These are phyloP conservation scores for Mrakia frigida DNA, from an alignment of 768 basidiomycete species.

Conservation along the genomic window DNA sequence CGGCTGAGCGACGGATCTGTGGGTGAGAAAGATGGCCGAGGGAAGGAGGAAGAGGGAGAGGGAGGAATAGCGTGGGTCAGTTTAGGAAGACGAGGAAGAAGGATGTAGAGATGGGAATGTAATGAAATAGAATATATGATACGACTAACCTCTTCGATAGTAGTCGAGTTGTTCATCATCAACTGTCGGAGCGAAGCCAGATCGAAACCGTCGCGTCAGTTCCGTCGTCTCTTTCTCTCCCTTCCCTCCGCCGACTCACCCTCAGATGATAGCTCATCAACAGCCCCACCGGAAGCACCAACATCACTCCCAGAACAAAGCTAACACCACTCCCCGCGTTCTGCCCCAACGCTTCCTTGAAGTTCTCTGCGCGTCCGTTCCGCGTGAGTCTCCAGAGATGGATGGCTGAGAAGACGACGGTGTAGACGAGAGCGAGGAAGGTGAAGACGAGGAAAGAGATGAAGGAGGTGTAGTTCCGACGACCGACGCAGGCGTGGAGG, in stretches of 20 bases:
- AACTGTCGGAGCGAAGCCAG: slow-evolving; percentile 51
- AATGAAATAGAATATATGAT: background rate
- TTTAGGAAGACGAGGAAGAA: background rate
- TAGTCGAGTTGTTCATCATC: slow-evolving; percentile 78
- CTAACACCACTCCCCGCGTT: slow-evolving; percentile 75
- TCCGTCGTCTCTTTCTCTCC: background rate
- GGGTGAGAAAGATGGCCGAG: no score
- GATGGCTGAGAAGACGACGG: slow-evolving; percentile 75
- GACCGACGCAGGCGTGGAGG: slow-evolving; percentile 89
- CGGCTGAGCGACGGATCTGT: slow-evolving; percentile 33
- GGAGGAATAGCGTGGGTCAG: background rate
- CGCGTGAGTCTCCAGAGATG: slow-evolving; percentile 62
- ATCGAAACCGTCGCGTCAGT: slow-evolving; percentile 21
- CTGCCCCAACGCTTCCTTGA: slow-evolving; percentile 49
- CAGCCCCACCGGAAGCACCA: slow-evolving; percentile 78
- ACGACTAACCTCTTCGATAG: slow-evolving; percentile 66
- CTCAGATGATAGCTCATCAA: slow-evolving; percentile 78
- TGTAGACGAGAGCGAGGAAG: slow-evolving; percentile 67
- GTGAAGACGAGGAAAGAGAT: slow-evolving; percentile 72
- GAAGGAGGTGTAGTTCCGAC: slow-evolving; percentile 92
- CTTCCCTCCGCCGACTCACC: slow-evolving; percentile 51
- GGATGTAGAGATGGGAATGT: background rate
- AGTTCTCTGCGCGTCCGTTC: slow-evolving; percentile 44
- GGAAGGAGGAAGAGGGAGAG: background rate
- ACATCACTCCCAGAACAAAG: slow-evolving; percentile 63